Conservation (phyloP, 2,329 filamentous ascomycete genomes). For the Verticillium klebahnii region DNA sequence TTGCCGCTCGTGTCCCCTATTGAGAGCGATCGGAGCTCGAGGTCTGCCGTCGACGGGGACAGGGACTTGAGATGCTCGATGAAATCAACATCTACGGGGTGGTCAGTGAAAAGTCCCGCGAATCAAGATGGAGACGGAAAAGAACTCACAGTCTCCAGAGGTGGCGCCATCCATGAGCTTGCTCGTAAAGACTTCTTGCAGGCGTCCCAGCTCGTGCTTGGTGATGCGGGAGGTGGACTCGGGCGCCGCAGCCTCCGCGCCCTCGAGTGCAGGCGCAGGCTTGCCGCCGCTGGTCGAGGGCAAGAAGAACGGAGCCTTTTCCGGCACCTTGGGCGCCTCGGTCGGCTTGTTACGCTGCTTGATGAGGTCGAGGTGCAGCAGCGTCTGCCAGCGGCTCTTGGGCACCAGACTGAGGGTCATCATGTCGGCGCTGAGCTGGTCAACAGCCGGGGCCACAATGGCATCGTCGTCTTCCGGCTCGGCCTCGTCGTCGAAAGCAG, state of each 20-base stretch:
- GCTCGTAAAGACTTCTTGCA: slow-evolving; percentile 54
- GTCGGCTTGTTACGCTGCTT: slow-evolving; percentile 91
- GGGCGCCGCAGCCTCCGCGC: slow-evolving; percentile 35
- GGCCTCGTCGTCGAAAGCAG: slow-evolving; percentile 59
- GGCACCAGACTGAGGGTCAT: slow-evolving; percentile 87
- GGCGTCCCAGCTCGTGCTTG: slow-evolving; percentile 55
- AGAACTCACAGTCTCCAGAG: slow-evolving; percentile 55
- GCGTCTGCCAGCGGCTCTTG: slow-evolving; percentile 87
- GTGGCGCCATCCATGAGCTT: slow-evolving; percentile 50
- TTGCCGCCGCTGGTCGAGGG: slow-evolving; percentile 53
- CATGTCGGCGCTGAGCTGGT: slow-evolving; percentile 78
- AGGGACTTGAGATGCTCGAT: slow-evolving; percentile 76
- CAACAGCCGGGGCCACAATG: slow-evolving; percentile 52
- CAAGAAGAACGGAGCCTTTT: slow-evolving; percentile 95
- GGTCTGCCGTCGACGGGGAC: slow-evolving; percentile 78
- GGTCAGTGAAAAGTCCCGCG: slow-evolving; percentile 15
- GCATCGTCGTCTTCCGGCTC: slow-evolving; percentile 49
- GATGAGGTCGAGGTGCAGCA: slow-evolving; percentile 88
- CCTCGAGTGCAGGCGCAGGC: slow-evolving; percentile 24
- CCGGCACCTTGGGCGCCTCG: slow-evolving; percentile 83
- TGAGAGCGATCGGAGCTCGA: slow-evolving; percentile 80
- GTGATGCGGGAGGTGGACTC: slow-evolving; percentile 59
- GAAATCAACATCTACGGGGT: slow-evolving; percentile 53
- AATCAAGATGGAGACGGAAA: slow-evolving; percentile 1
- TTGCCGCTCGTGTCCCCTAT: slow-evolving; percentile 35